Evolutionary conservation across 2,329 filamentous ascomycete species (phyloP), one percentile per base, ranked within the genome.

Genomic region (Colletotrichum magnum): DNA sequence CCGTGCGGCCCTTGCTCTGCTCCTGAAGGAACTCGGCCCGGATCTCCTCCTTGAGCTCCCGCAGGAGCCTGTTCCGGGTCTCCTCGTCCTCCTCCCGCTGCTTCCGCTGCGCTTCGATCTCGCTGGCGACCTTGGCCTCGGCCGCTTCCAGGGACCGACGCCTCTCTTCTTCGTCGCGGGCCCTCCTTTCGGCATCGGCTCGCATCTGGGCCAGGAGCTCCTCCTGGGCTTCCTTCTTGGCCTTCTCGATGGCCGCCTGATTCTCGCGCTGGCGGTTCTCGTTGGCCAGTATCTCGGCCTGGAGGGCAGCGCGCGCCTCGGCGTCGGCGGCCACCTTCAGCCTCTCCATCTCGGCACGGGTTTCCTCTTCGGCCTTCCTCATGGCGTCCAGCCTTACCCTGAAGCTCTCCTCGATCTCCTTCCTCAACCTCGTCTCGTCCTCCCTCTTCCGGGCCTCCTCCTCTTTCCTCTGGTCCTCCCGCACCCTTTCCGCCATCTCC

Each of bases 291-390:
- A 6, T 16, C 26, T 53, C 50, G 50, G 24, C 26, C 28, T 79
- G 74, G 3, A 78, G 63, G 54, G 72, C 63, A 12, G 64, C 72
- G 48, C 70, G 59, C 6, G 76, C 77, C 45, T 73, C 76, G 12
- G 75, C 74, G 53, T 81, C 79, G 47, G 80, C 58, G 21, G 69
- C 72, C 6, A 75, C 75, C 75, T 79, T 79, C 71, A 78, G 67
- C 0, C 65, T 64, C 2, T 80, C 79, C 0, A 76, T 77, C 50
- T 82, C 76, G 32, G 79, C 75, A 65, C 82, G 79, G 5, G 82
- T 68, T 3, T 73, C 72, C 6, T 59, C 64, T 4, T 53, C 50
- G 24, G 50, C 13, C 6, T 53, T 53, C 26, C 16, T 13, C 24
- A 53, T 28, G 6, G 26, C 50, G 2, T 32, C 26, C 50, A 53